phyloP scores from a whole-genome alignment of 345 rosid species.

The Geranium rotundifolium region DNA sequence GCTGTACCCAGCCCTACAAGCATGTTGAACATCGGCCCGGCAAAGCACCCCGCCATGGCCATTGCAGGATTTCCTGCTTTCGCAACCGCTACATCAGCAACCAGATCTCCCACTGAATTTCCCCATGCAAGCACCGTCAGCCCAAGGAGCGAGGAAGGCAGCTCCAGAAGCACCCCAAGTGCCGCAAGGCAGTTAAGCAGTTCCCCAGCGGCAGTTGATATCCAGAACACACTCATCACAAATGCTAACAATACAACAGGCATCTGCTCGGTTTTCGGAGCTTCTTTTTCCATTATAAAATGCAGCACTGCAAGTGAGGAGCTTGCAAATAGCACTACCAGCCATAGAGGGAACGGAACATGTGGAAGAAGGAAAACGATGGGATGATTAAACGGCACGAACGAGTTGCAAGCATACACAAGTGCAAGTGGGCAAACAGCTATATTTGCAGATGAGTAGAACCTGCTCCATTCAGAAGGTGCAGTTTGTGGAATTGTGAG shows the following conservation, averaged over 20 bases:
- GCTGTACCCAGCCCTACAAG: conserved; percentile 90
- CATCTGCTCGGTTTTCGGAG: conserved; percentile 77
- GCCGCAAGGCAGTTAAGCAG: conserved; percentile 80
- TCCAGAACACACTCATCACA: conserved; percentile 93
- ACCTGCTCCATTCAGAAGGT: conserved; percentile 72
- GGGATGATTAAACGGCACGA: conserved; percentile 70
- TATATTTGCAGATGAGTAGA: conserved; percentile 64
- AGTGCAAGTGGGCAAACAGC: conserved; percentile 76
- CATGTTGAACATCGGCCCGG: conserved; percentile 98
- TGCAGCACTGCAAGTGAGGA: conserved; percentile 65
- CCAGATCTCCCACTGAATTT: conserved; percentile 94
- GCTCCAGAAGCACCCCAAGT: conserved; percentile 58
- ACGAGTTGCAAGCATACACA: conserved; percentile 66
- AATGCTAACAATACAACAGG: conserved; percentile 56
- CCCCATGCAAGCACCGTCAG: conserved; percentile 97
- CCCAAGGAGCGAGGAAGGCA: conserved; percentile 80
- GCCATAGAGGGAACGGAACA: conserved; percentile 73
- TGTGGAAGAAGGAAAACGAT: conserved; percentile 65
- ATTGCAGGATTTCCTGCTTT: conserved; percentile 95
- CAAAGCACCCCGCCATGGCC: conserved; percentile 99
- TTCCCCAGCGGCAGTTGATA: conserved; percentile 90
- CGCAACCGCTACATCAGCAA: conserved; percentile 91
- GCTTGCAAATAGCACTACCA: conserved; percentile 52
- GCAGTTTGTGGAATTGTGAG: conserved; percentile 76
- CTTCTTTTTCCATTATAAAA: conserved; percentile 63